Evolutionary conservation across 2,329 filamentous ascomycete genomes (phyloP), one percentile per base, ranked within the genome.

Genomic region (Pseudocercospora vitis): DNA sequence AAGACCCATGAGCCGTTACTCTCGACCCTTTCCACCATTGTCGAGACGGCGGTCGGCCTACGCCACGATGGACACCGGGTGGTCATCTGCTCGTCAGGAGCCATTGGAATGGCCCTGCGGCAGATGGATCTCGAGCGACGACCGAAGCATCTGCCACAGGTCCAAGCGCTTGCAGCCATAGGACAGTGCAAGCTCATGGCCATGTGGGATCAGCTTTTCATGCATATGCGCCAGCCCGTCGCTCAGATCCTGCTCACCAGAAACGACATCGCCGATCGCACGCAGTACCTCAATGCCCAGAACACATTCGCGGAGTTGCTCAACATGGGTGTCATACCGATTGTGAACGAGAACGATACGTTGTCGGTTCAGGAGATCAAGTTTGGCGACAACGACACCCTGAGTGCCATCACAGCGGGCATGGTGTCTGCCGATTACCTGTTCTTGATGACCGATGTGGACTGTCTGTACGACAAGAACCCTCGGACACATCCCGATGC

Each of bases 341-440:
- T 99, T 65, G 94, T 99, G 60, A 99, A 99, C 67, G 94, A 99
- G 74, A 99, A 99, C 72, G 94, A 99, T 71, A 99, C 94, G 2
- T 77, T 99, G 50, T 90, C 91, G 19, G 94, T 99, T 61, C 89
- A 92, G 68, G 94, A 99, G 80, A 99, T 99, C 76, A 97, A 97
- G 78, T 99, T 99, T 69, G 94, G 94, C 62, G 94, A 99, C 78
- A 99, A 99, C 66, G 94, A 99, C 72, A 99, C 94, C 1, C 79
- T 99, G 42, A 96, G 91, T 9, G 94, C 94, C 53, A 96, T 99
- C 64, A 96, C 94, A 0, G 90, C 94, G 1, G 94, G 88, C 62
- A 97, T 97, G 91, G 89, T 97, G 16, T 90, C 96, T 66, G 94
- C 94, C 47, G 91, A 99, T 68, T 89, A 96, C 65, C 80, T 99